Evolutionary conservation across 2,329 filamentous ascomycete species (phyloP).

Genomic region (Cladophialophora psammophila): DNA sequence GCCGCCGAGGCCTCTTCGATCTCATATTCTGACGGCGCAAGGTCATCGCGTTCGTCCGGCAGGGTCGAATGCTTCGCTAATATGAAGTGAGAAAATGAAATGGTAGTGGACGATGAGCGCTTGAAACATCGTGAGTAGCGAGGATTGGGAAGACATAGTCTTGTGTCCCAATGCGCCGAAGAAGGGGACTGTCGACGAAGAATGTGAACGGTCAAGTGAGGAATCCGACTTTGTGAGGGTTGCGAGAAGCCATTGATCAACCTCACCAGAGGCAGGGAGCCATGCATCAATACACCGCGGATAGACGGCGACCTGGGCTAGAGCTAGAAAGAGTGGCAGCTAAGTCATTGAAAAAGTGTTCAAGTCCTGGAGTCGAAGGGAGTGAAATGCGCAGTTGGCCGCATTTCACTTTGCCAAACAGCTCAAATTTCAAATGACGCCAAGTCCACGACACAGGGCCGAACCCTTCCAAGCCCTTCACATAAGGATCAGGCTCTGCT

Average conservation of each 20-base stretch:
- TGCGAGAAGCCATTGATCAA: conserved; percentile 33
- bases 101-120: conserved; percentile 12
- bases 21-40: neutral
- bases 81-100: conserved; percentile 5
- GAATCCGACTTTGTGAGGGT: conserved; percentile 35
- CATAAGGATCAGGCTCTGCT: neutral
- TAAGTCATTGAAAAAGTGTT: conserved; percentile 17
- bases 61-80: neutral
- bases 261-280: conserved; percentile 35
- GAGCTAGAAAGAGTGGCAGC: conserved; percentile 24
- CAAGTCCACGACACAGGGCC: conserved; percentile 1
- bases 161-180: conserved; percentile 12
- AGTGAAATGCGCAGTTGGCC: neutral
- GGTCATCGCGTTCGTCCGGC: conserved; percentile 13
- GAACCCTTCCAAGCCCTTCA: neutral
- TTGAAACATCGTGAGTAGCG: conserved; percentile 7
- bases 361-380: neutral
- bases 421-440: conserved; percentile 23
- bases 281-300: conserved; percentile 35
- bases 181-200: conserved; percentile 24
- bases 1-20: neutral
- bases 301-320: conserved; percentile 3
- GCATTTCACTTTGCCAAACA: neutral
- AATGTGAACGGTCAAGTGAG: conserved; percentile 37
- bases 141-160: conserved; percentile 15